phyloP scores from a whole-genome alignment of 2,329 filamentous ascomycete species.

The Colletotrichum sp. region DNA sequence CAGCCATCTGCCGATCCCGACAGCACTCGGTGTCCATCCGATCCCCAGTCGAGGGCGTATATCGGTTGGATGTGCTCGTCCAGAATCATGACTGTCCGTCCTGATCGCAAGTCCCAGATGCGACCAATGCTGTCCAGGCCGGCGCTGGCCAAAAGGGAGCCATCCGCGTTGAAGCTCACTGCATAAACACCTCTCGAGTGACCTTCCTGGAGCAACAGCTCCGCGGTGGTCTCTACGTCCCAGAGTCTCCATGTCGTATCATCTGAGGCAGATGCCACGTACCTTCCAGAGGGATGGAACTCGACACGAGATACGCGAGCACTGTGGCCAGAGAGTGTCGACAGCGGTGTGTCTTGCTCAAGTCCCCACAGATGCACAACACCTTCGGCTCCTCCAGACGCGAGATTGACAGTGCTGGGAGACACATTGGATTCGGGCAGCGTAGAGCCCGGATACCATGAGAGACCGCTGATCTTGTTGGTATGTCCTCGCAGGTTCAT shows the following conservation, averaged over 20 bases:
- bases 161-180: constrained; percentile 88
- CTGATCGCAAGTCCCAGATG: constrained; percentile 93
- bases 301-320: constrained; percentile 90
- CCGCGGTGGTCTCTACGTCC: constrained; percentile 86
- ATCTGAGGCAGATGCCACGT: constrained; percentile 90
- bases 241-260: constrained; percentile 97
- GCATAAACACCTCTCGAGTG: constrained; percentile 94
- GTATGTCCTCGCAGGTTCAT: constrained; percentile 81
- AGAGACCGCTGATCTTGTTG: constrained; percentile 86
- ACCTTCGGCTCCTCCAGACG: constrained; percentile 88
- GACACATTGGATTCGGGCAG: constrained; percentile 74
- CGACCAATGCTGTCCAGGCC: constrained; percentile 93
- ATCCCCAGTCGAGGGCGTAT: constrained; percentile 89
- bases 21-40: constrained; percentile 90
- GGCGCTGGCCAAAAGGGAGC: constrained; percentile 88
- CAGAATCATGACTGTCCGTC: constrained; percentile 93
- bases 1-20: constrained; percentile 93
- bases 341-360: constrained; percentile 81
- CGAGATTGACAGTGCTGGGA: constrained; percentile 78
- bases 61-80: constrained; percentile 87
- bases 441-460: constrained; percentile 88
- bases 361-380: constrained; percentile 91
- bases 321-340: constrained; percentile 82
- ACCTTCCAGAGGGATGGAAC: constrained; percentile 90
- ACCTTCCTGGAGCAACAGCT: constrained; percentile 89